Evolutionary conservation across 164 flowering plant species (phyloP), one percentile per base, ranked within the genome.

Genomic region (Cinnamomum micranthum): DNA sequence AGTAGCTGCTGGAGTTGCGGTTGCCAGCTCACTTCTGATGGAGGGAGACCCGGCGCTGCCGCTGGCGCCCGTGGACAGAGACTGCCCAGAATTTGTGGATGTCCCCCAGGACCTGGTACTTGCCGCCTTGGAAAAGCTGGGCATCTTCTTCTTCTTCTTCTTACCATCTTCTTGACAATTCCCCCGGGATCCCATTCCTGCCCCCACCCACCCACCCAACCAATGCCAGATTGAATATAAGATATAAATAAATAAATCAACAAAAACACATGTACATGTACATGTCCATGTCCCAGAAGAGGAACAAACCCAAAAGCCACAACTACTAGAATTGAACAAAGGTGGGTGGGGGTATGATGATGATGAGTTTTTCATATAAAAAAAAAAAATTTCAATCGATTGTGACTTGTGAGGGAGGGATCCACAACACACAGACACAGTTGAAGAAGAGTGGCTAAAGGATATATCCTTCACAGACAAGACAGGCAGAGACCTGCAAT

Each of bases 31-130:
- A 77, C 90, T 86, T 51, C 89, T 83, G 74, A 88, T 91, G 1
- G 95, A 87, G 0, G 98, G 99, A 7, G 98, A 96, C 62, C 98
- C 98, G 0, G 86, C 84, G 64, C 98, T 94, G 50, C 98, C 91
- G 71, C 99, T 94, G 4, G 95, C 35, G 35, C 35, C 35, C 35
- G 35, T 93, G 0, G 99, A 95, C 35, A 93, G 85, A 1, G 99
- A 95, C 78, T 93, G 97, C 6, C 91, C 94, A 0, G 97, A 91
- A 17, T 77, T 70, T 5, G 90, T 75, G 15, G 66, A 81, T 35
- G 87, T 81, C 25, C 91, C 89, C 90, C 92, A 85, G n/a, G 93
- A 86, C 84, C 91, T 74, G 9, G 85, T 71, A 51, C 78, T 83
- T 69, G 84, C 87, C 70, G 84, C 87, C 70, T 81, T 82, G 10